Conservation (phyloP, 768 basidiomycete genomes). For the Favolaschia claudopus region DNA sequence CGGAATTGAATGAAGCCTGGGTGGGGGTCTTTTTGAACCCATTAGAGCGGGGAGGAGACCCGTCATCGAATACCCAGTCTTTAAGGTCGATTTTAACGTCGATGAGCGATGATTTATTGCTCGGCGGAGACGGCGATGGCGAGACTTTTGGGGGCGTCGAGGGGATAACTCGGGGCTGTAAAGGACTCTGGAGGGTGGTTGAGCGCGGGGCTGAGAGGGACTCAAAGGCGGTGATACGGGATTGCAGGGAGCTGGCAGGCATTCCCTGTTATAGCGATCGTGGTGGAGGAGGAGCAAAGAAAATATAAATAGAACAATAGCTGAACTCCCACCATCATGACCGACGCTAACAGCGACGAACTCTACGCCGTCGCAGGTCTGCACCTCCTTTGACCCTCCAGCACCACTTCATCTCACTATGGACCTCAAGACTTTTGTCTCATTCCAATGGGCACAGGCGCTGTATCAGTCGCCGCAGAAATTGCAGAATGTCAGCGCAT, state of each 20-base stretch:
- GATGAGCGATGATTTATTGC: conserved; percentile 66
- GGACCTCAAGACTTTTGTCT: conserved; percentile 86
- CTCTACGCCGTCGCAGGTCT: conserved; percentile 83
- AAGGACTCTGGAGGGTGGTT: conserved; percentile 34
- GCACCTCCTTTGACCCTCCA: not conserved
- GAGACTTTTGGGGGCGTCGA: conserved; percentile 43
- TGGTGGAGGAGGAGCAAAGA: conserved; percentile 28
- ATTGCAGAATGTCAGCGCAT: conserved; percentile 85
- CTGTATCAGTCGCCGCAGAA: conserved; percentile 80
- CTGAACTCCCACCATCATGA: conserved; percentile 26
- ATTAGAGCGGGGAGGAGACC: conserved; percentile 42
- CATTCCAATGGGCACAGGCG: conserved; percentile 82
- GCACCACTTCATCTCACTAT: conserved; percentile 1
- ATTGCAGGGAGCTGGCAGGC: conserved; percentile 59
- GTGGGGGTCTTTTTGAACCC: conserved; percentile 35
- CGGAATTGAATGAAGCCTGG: conserved; percentile 33
- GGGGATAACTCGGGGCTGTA: conserved; percentile 51
- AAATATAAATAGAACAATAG: conserved; percentile 9
- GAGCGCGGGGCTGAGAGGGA: conserved; percentile 41
- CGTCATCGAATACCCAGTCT: conserved; percentile 78
- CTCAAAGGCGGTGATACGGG: conserved; percentile 73
- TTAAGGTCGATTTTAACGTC: conserved; percentile 76
- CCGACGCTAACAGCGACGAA: no score
- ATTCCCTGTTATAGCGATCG: no score
- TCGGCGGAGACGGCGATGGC: conserved; percentile 59